These are phyloP conservation scores for Solanum sparsipilum DNA, from an alignment of 257 asterid species.

Conservation along the genomic window DNA sequence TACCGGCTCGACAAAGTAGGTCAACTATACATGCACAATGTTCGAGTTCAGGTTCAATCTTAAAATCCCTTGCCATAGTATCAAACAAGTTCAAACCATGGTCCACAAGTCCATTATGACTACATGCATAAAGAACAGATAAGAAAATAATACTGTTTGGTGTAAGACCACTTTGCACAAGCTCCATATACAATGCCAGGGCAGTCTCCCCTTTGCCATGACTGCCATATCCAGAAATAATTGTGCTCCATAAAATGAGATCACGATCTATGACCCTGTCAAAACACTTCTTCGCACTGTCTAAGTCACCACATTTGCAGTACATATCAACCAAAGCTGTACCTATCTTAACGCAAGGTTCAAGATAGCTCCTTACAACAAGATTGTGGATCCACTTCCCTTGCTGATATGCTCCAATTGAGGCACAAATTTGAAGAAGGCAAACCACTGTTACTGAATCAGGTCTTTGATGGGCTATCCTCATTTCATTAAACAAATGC, in stretches of 20 bases:
- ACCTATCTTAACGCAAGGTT: conserved; percentile 49
- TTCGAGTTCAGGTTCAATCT: conserved; percentile 55
- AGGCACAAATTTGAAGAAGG: conserved; percentile 79
- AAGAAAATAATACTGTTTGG: conserved; percentile 65
- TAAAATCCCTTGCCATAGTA: conserved; percentile 48
- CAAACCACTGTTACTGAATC: conserved; percentile 63
- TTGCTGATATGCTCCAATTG: conserved; percentile 72
- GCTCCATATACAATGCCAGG: conserved; percentile 42
- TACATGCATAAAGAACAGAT: conserved; percentile 56
- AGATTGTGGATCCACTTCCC: conserved; percentile 75
- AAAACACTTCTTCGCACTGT: conserved; percentile 54
- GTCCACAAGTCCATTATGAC: conserved; percentile 75
- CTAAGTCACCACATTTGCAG: conserved; percentile 71
- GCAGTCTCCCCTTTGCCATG: conserved; percentile 71
- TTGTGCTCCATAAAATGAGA: conserved; percentile 62
- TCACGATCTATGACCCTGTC: conserved; percentile 51
- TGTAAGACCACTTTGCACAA: conserved; percentile 29
- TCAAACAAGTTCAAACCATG: conserved; percentile 52
- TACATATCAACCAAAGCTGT: conserved; percentile 85
- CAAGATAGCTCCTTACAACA: conserved; percentile 43
- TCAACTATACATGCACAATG: conserved; percentile 75
- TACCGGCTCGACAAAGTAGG: conserved; percentile 80
- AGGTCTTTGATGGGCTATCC: conserved; percentile 34
- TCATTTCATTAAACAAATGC: conserved; percentile 55
- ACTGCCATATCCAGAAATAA: conserved; percentile 67